These are phyloP conservation scores for Scenedesmus sp. DNA, from an alignment of 163 green algal genomes.

Conservation along the genomic window DNA sequence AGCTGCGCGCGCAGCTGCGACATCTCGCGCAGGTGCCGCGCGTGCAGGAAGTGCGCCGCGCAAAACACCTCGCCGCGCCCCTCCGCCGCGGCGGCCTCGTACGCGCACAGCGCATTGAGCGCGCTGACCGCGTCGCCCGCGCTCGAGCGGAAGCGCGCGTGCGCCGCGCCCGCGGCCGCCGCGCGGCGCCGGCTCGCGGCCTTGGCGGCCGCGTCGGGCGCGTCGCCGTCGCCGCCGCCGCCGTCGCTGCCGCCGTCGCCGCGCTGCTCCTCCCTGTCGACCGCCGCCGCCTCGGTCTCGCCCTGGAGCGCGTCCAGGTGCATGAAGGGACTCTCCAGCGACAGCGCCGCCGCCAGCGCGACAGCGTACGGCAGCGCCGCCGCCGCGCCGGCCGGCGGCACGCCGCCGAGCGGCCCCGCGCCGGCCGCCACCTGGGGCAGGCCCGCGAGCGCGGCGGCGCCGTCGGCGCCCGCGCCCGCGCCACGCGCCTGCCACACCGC, in stretches of 20 bases:
- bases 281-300: constrained; percentile 23
- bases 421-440: too few relatives aligned
- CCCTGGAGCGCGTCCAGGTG: constrained; percentile 55
- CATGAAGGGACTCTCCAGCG: constrained; percentile 88
- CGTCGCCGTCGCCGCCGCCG: neutral
- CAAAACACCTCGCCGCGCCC: constrained; percentile 62
- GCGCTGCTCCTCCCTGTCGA: constrained; percentile 18
- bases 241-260: constrained; percentile 16
- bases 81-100: constrained; percentile 54
- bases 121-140: constrained; percentile 78
- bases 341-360: constrained; percentile 84
- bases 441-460: too few relatives aligned
- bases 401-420: constrained; percentile 7
- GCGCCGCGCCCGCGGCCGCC: constrained; percentile 49
- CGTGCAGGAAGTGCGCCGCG: constrained; percentile 74
- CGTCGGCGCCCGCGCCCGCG: too few relatives aligned
- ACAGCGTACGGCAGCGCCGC: constrained; percentile 79
- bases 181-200: neutral
- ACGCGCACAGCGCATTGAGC: constrained; percentile 82
- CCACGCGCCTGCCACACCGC: constrained; percentile 42
- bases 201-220: constrained; percentile 23
- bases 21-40: constrained; percentile 83
- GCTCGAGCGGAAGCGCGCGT: constrained; percentile 60
- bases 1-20: constrained; percentile 86
- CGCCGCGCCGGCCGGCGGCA: constrained; percentile 24